These are phyloP conservation scores for Plasmodium falciparum DNA, from an alignment of 169 alveolate genomes.

Conservation along the genomic window DNA sequence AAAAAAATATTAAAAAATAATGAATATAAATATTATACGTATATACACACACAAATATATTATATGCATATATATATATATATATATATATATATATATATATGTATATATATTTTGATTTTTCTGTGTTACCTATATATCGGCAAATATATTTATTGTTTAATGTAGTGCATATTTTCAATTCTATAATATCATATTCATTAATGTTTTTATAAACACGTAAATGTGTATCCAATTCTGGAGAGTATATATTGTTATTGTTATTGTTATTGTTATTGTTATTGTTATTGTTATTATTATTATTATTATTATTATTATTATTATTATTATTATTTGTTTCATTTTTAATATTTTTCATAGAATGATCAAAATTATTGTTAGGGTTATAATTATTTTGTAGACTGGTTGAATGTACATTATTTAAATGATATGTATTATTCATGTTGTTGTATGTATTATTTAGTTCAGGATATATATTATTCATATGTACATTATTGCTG, in stretches of 20 bases:
- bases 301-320: slow-evolving; percentile 9
- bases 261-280: too few relatives aligned
- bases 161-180: slow-evolving; percentile 72
- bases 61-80: slow-evolving; percentile 45
- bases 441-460: background rate
- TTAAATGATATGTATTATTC: slow-evolving; percentile 9
- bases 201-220: slow-evolving; percentile 76
- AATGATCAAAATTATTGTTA: slow-evolving; percentile 5
- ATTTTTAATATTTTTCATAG: background rate
- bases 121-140: slow-evolving; percentile 54
- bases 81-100: slow-evolving; percentile 40
- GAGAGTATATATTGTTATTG: slow-evolving; percentile 1
- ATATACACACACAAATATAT: slow-evolving; percentile 43
- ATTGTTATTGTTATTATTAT: slow-evolving; percentile 9
- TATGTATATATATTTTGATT: slow-evolving; percentile 17
- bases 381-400: slow-evolving; percentile 7
- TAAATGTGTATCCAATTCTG: slow-evolving; percentile 34
- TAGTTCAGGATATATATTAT: background rate
- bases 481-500: slow-evolving; percentile 2
- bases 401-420: slow-evolving; percentile 15
- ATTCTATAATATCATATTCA: slow-evolving; percentile 71
- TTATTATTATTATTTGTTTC: slow-evolving; percentile 8
- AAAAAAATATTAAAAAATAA: slow-evolving; percentile 10
- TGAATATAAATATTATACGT: slow-evolving; percentile 24
- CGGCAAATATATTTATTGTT: slow-evolving; percentile 70